These are phyloP conservation scores for Xylaria sp. DNA, from an alignment of 2,329 filamentous ascomycete species.

Conservation along the genomic window DNA sequence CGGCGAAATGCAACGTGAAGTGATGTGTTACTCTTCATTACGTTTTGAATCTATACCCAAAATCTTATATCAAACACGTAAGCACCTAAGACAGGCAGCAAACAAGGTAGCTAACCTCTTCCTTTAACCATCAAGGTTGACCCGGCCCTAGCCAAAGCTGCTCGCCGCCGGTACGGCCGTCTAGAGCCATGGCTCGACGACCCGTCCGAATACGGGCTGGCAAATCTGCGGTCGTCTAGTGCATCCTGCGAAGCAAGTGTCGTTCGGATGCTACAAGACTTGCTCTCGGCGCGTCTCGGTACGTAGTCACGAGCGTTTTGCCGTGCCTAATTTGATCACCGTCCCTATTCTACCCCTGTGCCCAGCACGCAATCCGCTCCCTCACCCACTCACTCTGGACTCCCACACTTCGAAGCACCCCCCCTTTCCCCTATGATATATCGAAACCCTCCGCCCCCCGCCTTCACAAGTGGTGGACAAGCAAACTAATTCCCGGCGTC, in stretches of 20 bases:
- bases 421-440: too few relatives aligned
- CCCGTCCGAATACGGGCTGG: constrained; percentile 61
- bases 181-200: constrained; percentile 61
- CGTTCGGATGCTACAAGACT: neutral
- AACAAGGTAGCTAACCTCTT: neutral
- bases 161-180: constrained; percentile 58
- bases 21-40: too few relatives aligned
- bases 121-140: neutral
- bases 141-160: constrained; percentile 54
- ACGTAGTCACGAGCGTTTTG: neutral
- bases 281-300: neutral
- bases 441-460: too few relatives aligned
- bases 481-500: neutral
- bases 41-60: neutral
- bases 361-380: too few relatives aligned
- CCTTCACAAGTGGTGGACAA: neutral
- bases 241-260: neutral
- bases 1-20: too few relatives aligned
- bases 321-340: neutral
- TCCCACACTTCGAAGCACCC: neutral
- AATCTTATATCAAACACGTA: neutral
- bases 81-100: neutral
- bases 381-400: neutral
- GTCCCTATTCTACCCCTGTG: neutral
- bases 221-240: constrained; percentile 50